Evolutionary conservation across 495 filamentous ascomycete genomes (phyloP), one percentile per base, ranked within the genome.

Genomic region (Neurospora sp.): DNA sequence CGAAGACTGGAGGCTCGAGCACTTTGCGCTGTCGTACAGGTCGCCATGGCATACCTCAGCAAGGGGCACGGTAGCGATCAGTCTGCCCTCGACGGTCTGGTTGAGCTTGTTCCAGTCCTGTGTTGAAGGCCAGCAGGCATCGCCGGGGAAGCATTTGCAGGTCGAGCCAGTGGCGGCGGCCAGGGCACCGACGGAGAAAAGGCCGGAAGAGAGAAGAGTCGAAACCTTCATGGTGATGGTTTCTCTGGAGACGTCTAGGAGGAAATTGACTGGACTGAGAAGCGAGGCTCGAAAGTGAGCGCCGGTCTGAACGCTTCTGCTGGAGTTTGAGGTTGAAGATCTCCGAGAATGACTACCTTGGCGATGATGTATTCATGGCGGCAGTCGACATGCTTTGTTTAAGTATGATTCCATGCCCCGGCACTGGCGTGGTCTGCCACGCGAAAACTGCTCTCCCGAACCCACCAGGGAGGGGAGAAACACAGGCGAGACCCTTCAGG

Each of bases 121-220:
- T 2, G 74, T 12, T 0, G 77, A 77, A 0, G 88, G 87, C 87
- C 86, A 89, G 41, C 78, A 72, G 1, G 70, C 31, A 71, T 89
- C 87, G 9, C 84, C 83, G 3, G 88, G 88, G 71, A 88, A 85
- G 71, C 82, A 77, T 72, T 86, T 86, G 83, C 88, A 89, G n/a
- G 38, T 65, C 18, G 40, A 22, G 39, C 35, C 53, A 6, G 16
- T 20, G 20, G 44, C 68, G 44, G 39, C 27, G 37, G 73, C 75
- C 71, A 72, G n/a, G 12, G 39, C 71, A 65, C 71, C 72, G 68
- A 69, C 73, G 4, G 73, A 72, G 16, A 78, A 70, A 65, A 78
- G 74, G 68, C 74, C 73, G 46, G 74, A 70, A 18, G 73, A 71
- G 42, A 77, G 68, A 65, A 74, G 69, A 31, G 70, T 20, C 22